These are phyloP conservation scores for Raffaelea albimanens DNA, from an alignment of 2,329 filamentous ascomycete genomes.

Conservation along the genomic window DNA sequence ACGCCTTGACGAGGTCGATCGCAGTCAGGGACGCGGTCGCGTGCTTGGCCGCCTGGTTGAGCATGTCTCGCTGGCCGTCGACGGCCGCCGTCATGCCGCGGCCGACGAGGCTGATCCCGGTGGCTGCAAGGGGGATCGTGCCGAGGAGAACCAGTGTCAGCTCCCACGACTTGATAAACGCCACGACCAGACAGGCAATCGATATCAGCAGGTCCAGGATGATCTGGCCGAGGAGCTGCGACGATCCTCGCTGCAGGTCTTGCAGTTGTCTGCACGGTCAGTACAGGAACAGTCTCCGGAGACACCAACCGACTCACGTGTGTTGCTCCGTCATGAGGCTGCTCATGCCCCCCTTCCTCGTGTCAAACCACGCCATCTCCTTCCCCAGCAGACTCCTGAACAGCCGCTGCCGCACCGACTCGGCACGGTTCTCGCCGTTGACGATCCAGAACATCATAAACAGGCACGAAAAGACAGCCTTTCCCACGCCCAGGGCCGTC, in stretches of 20 bases:
- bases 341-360: conserved; percentile 58
- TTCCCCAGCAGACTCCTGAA: conserved; percentile 63
- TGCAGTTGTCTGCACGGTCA: conserved; percentile 58
- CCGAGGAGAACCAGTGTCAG: conserved; percentile 72
- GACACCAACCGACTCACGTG: too few relatives aligned
- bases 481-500: conserved; percentile 49
- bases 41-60: conserved; percentile 63
- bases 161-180: conserved; percentile 74
- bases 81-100: conserved; percentile 55
- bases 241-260: conserved; percentile 72
- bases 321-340: conserved; percentile 65
- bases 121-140: conserved; percentile 57
- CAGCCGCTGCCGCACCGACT: conserved; percentile 50
- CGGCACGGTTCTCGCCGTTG: conserved; percentile 75
- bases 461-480: conserved; percentile 56
- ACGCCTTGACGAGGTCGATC: conserved; percentile 81
- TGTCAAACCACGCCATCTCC: conserved; percentile 77
- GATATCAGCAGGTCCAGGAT: conserved; percentile 56
- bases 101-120: conserved; percentile 51
- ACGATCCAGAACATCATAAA: conserved; percentile 64
- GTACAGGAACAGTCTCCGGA: too few relatives aligned
- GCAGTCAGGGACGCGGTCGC: conserved; percentile 59
- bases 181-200: conserved; percentile 57
- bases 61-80: conserved; percentile 55
- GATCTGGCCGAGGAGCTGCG: conserved; percentile 67